phyloP scores from a whole-genome alignment of 2,329 filamentous ascomycete genomes.

The Coniochaeta sp. region DNA sequence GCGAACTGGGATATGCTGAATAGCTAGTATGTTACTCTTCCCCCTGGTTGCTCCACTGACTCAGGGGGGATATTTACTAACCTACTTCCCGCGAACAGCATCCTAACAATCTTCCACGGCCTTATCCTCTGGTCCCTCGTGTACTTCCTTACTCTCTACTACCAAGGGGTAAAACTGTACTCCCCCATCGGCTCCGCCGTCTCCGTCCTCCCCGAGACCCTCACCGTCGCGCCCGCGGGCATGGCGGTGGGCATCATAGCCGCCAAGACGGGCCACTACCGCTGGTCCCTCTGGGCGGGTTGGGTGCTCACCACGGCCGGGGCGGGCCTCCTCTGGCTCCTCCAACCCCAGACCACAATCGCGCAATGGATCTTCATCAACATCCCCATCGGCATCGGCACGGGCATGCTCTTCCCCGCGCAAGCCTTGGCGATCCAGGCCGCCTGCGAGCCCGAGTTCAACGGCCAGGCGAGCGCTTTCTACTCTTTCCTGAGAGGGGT shows the following conservation, averaged over 20 bases:
- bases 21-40: slow-evolving; percentile 4
- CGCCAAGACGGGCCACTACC: slow-evolving; percentile 49
- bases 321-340: slow-evolving; percentile 44
- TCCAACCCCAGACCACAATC: slow-evolving; percentile 40
- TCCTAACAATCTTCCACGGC: slow-evolving; percentile 51
- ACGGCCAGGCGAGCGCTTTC: slow-evolving; percentile 54
- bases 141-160: slow-evolving; percentile 40
- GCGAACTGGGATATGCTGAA: slow-evolving; percentile 40
- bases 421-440: slow-evolving; percentile 60
- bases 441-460: slow-evolving; percentile 34
- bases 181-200: slow-evolving; percentile 47
- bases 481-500: slow-evolving; percentile 61
- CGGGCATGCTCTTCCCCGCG: slow-evolving; percentile 59
- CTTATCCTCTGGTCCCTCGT: slow-evolving; percentile 46
- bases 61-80: background rate
- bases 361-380: slow-evolving; percentile 54
- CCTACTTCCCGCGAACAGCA: slow-evolving; percentile 3
- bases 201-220: slow-evolving; percentile 50
- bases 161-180: slow-evolving; percentile 45
- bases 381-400: slow-evolving; percentile 51
- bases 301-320: slow-evolving; percentile 55
- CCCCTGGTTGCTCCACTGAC: too few relatives aligned
- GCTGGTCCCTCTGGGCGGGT: slow-evolving; percentile 53
- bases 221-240: slow-evolving; percentile 57
- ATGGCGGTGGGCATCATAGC: slow-evolving; percentile 48